These are phyloP conservation scores for Stagonosporopsis chrysanthemi DNA, from an alignment of 2,329 filamentous ascomycete genomes.

Conservation along the genomic window DNA sequence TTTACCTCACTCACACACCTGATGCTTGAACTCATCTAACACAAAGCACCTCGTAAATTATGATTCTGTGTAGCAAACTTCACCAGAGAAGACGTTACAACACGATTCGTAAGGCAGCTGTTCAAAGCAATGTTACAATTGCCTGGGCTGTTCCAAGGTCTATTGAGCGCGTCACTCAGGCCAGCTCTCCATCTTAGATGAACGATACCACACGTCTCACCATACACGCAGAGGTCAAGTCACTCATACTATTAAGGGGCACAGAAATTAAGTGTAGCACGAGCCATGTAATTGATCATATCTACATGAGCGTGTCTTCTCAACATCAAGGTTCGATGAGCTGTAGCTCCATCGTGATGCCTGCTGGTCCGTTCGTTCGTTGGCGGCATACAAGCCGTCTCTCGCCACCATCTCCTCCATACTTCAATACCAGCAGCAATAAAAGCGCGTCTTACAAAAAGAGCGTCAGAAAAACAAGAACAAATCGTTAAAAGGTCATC, in stretches of 20 bases:
- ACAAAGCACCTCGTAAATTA: too few relatives aligned
- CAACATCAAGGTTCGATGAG: conserved; percentile 17
- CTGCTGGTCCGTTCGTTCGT: conserved; percentile 12
- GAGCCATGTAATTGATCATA: conserved; percentile 18
- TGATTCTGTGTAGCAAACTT: too few relatives aligned
- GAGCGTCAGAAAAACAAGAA: conserved; percentile 17
- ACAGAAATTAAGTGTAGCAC: conserved; percentile 1
- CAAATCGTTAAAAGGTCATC: conserved; percentile 29
- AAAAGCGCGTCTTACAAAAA: conserved; percentile 20
- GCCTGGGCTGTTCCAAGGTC: too few relatives aligned
- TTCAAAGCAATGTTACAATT: too few relatives aligned
- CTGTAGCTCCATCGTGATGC: conserved; percentile 16
- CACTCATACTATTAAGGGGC: background rate
- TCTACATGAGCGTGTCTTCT: conserved; percentile 29
- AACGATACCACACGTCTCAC: background rate
- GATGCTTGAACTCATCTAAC: too few relatives aligned
- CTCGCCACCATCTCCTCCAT: conserved; percentile 8
- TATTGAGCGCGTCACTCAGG: background rate
- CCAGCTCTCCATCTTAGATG: background rate
- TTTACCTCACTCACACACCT: too few relatives aligned
- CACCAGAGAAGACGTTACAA: too few relatives aligned
- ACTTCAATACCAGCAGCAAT: conserved; percentile 22
- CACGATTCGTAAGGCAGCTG: too few relatives aligned
- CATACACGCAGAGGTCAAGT: background rate
- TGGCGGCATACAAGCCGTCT: conserved; percentile 16